These are phyloP conservation scores for Aspergillus thermomutatus DNA, from an alignment of 2,329 filamentous ascomycete species.

Conservation along the genomic window DNA sequence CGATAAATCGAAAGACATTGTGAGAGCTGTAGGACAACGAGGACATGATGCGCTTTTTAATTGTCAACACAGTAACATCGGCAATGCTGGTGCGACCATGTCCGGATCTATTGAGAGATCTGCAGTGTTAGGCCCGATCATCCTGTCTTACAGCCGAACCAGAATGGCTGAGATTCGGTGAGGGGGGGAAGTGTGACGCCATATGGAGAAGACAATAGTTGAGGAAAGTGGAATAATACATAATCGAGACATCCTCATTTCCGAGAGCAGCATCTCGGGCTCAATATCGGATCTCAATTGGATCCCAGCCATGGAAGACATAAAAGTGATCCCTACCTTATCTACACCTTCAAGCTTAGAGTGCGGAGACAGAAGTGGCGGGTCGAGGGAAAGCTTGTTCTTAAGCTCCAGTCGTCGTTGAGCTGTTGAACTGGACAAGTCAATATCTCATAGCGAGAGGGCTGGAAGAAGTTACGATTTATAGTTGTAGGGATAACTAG, in stretches of 20 bases:
- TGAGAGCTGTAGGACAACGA: neutral
- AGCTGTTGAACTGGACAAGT: no score
- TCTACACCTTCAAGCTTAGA: neutral
- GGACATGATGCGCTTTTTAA: constrained; percentile 4
- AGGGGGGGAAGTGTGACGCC: neutral
- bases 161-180: neutral
- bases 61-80: constrained; percentile 4
- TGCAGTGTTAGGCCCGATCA: constrained; percentile 10
- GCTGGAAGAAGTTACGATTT: neutral
- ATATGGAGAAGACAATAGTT: neutral
- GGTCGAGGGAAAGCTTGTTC: neutral
- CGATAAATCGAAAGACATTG: neutral
- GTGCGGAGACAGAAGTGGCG: neutral
- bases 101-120: constrained; percentile 14
- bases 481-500: neutral
- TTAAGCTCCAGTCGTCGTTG: neutral
- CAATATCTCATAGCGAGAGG: neutral
- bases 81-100: constrained; percentile 4
- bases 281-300: neutral
- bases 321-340: no score
- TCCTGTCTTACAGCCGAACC: neutral
- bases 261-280: neutral
- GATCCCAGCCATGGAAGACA: neutral
- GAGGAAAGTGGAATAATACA: neutral
- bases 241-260: neutral